Base-by-base conservation (phyloP, 192 early-diverging fungal genomes). In the Ambispora gerdemannii region DNA sequence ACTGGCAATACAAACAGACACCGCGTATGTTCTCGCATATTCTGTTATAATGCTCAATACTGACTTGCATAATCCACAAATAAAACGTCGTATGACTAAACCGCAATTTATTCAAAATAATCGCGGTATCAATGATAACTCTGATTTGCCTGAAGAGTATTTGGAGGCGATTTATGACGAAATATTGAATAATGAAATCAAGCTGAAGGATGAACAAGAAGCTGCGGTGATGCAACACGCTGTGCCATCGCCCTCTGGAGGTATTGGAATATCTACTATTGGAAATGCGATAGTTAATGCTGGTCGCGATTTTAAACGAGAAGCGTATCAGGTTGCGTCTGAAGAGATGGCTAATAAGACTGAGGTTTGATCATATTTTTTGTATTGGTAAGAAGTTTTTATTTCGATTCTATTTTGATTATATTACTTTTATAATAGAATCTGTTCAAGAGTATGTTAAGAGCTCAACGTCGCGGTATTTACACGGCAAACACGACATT, bases 41-140 rank as follows among this genome's bases (percentile, higher is more conserved):
- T 94, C 92, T 61, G 89, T 91, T 8, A 88, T 97, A 38, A 87
- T 97, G 92, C 82, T 97, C 36, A 97, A 97, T 73, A 97, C 95
- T 0, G 95, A 97, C 80, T 86, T 87, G 72, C 89, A 95, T 75
- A 94, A 88, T 77, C 84, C 89, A 20, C 94, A 93, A 74, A 89
- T 95, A 15, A 91, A 90, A 75, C 82, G 81, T 47, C 86, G 90
- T 20, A 97, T 97, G 95, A 89, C 92, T 0, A 86, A 90, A 74
- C 71, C 76, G 2, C 92, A 93, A 67, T 97, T 97, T 75, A 73
- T 96, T 63, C 86, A 87, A 60, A 97, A 95, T 71, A 97, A 97
- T 78, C 87, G 92, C 34, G 95, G 95, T 32, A 92, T 95, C 78
- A 90, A 95, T 78, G 95, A 94, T 74, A 88, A 91, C 67, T 75